A percentile compares a stretch with the other conserved stretches of the same genome.
Evolutionary conservation across 2,329 filamentous ascomycete genomes (phyloP).

Genomic region (Chaetomium globosum): DNA sequence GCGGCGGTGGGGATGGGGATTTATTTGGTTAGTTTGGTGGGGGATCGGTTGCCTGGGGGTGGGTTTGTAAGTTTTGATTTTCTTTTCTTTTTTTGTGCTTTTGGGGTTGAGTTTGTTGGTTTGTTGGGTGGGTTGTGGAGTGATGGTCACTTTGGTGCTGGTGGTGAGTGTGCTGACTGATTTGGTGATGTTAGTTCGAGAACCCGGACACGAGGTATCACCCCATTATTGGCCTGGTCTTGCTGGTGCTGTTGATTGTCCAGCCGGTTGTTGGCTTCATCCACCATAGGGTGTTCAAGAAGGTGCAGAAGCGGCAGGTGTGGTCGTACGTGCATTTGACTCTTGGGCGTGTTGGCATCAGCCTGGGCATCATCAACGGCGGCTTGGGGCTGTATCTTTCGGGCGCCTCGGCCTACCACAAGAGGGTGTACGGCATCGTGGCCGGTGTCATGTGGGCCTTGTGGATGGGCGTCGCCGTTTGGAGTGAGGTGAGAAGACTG

Average conservation of each 20-base stretch:
- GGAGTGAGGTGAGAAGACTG: not conserved
- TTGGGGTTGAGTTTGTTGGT: not conserved
- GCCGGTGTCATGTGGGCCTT: conserved; percentile 44
- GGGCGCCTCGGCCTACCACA: conserved; percentile 35
- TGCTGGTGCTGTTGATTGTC: conserved; percentile 45
- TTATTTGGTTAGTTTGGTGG: conserved; percentile 44
- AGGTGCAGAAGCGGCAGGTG: conserved; percentile 43
- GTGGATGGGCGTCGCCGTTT: conserved; percentile 44
- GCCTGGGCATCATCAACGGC: conserved; percentile 51
- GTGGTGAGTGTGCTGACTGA: conserved; percentile 7
- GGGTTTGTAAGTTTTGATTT: conserved; percentile 40
- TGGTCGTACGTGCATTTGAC: conserved; percentile 50
- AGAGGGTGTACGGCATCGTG: conserved; percentile 46
- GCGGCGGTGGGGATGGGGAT: conserved; percentile 49
- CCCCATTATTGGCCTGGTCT: conserved; percentile 51
- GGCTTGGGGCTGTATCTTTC: conserved; percentile 49
- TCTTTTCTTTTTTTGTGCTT: not conserved
- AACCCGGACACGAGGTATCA: conserved; percentile 45
- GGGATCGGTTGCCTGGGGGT: conserved; percentile 36
- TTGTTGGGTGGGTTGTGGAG: not conserved
- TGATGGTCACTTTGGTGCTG: no score
- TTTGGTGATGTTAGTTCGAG: conserved; percentile 37
- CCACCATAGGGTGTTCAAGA: conserved; percentile 49
- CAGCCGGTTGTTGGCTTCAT: conserved; percentile 49
- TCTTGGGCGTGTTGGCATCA: conserved; percentile 46